Percentiles rank a stretch among this genome's conserved stretches.
These are phyloP conservation scores for Xylaria sp. DNA, from an alignment of 2,329 filamentous ascomycete species.

Conservation along the genomic window DNA sequence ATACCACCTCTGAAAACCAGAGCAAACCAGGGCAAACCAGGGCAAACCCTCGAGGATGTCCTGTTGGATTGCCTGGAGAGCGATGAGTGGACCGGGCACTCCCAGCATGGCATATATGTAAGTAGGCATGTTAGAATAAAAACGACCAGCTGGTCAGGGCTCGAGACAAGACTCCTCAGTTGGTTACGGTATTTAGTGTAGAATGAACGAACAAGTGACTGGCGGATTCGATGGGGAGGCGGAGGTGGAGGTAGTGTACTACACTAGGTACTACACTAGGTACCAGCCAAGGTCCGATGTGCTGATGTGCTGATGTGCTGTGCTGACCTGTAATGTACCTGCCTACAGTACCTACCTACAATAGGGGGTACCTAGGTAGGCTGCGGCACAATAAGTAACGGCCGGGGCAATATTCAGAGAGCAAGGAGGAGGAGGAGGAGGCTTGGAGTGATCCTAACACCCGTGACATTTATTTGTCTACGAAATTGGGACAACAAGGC, in stretches of 20 bases:
- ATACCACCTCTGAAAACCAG: background rate
- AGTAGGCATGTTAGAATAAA: background rate
- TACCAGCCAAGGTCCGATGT: slow-evolving; percentile 5
- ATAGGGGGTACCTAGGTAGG: too few relatives aligned
- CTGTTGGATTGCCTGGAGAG: background rate
- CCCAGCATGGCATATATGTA: background rate
- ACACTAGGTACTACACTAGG: background rate
- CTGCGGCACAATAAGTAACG: too few relatives aligned
- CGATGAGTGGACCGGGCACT: background rate
- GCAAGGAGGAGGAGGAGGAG: too few relatives aligned
- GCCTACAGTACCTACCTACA: too few relatives aligned
- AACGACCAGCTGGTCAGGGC: background rate
- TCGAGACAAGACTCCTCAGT: background rate
- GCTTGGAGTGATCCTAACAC: too few relatives aligned
- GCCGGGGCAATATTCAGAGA: too few relatives aligned
- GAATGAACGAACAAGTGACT: background rate
- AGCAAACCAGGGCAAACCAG: background rate
- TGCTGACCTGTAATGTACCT: slow-evolving; percentile 17
- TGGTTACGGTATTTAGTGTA: slow-evolving; percentile 1
- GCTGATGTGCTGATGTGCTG: background rate
- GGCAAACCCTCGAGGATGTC: background rate
- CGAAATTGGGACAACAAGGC: too few relatives aligned
- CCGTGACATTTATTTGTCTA: too few relatives aligned
- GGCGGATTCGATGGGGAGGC: slow-evolving; percentile 10
- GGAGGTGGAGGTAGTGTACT: slow-evolving; percentile 8